Percentiles rank a stretch among this genome's conserved stretches.
These are phyloP conservation scores for Aureobasidium sp. DNA, from an alignment of 2,329 filamentous ascomycete species.

Conservation along the genomic window DNA sequence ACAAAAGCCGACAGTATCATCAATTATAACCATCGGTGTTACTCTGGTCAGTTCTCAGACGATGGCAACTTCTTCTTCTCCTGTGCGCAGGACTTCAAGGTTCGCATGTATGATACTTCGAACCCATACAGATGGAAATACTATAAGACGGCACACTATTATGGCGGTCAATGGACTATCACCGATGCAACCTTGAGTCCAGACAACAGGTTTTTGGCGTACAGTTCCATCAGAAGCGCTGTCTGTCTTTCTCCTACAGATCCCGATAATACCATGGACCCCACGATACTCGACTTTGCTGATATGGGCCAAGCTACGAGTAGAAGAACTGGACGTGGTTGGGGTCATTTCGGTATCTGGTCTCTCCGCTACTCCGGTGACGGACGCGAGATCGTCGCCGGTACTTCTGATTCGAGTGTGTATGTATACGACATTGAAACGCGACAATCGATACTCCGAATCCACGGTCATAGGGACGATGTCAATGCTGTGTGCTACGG, in stretches of 20 bases:
- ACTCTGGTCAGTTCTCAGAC: constrained; percentile 92
- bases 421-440: constrained; percentile 91
- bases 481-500: constrained; percentile 97
- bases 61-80: constrained; percentile 97
- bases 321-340: constrained; percentile 23
- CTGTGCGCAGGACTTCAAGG: constrained; percentile 84
- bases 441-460: constrained; percentile 63
- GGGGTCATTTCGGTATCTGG: constrained; percentile 56
- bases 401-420: constrained; percentile 70
- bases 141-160: constrained; percentile 91
- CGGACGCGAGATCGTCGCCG: constrained; percentile 82
- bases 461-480: constrained; percentile 75
- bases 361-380: constrained; percentile 90
- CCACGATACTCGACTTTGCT: constrained; percentile 69
- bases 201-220: constrained; percentile 86
- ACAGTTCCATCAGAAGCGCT: constrained; percentile 76
- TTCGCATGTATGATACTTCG: constrained; percentile 95
- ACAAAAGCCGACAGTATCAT: constrained; percentile 78
- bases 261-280: constrained; percentile 71
- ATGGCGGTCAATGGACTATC: constrained; percentile 88
- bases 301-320: constrained; percentile 35
- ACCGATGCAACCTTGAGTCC: constrained; percentile 88
- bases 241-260: constrained; percentile 86
- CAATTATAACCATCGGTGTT: constrained; percentile 78
- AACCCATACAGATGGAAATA: constrained; percentile 94